Conservation (phyloP, 352 stramenopile species). For the Chloridella minuta region DNA sequence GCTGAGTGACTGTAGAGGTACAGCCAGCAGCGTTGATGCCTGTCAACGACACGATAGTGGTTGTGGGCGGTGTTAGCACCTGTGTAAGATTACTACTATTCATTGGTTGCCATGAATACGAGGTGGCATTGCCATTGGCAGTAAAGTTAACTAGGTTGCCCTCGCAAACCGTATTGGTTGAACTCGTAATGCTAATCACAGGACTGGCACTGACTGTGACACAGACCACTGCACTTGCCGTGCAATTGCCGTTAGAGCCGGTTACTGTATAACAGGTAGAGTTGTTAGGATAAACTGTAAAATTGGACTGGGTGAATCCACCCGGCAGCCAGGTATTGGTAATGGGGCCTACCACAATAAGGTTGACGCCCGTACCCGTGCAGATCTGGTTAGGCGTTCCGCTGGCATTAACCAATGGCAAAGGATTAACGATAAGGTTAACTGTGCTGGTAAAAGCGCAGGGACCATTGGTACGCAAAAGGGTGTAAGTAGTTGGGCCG, state of each 20-base stretch:
- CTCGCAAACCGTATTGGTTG: not conserved
- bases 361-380: not conserved
- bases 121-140: not conserved
- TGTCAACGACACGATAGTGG: too few species aligned
- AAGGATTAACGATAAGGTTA: not conserved
- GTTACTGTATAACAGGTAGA: not conserved
- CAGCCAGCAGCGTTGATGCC: not conserved
- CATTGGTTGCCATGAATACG: not conserved
- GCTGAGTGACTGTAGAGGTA: not conserved
- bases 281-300: too few species aligned
- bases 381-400: not conserved
- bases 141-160: not conserved
- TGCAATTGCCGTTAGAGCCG: not conserved
- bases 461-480: not conserved
- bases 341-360: not conserved
- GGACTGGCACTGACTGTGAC: not conserved
- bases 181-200: not conserved
- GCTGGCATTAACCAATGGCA: not conserved
- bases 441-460: not conserved
- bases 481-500: not conserved
- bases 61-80: too few species aligned
- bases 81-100: too few species aligned
- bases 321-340: not conserved
- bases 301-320: too few species aligned
- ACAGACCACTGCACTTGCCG: not conserved